Base-by-base conservation (phyloP, 1,284 basidiomycete species). In the Trametes polyzona region DNA sequence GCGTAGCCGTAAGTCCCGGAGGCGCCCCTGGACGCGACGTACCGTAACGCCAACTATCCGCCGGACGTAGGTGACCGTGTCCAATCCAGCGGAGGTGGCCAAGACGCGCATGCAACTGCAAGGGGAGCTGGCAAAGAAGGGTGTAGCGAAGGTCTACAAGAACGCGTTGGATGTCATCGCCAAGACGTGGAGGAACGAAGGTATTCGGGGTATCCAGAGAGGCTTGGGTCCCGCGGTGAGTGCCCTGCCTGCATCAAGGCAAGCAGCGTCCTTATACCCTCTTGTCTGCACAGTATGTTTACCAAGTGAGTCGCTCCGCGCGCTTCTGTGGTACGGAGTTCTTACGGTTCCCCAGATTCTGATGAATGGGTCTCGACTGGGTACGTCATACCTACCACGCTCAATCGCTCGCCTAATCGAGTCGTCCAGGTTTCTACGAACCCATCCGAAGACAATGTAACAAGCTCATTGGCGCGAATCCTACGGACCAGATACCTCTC, bases 101-200 rank as follows among this genome's bases (percentile, higher is more conserved):
- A 98, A 98, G 75, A 98, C 95, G 32, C 88, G 96, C 57, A 76
- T 98, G 52, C 95, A 98, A 71, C 82, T 98, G 21, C 95, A 98
- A 72, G 96, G 95, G 21, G 95, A 98, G 74, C 83, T 98, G 14
- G 84, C 90, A 35, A 92, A 89, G 70, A 80, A 76, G 16, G 87
- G 89, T 12, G 83, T 82, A 8, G 73, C 82, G 61, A 90, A 84
- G 68, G 92, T 98, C 4, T 99, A 98, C 80, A 92, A 86, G 57
- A 93, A 88, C 69, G 92, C 92, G 2, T 65, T 94, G 39, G 96
- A 99, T 71, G 95, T 93, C 17, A 79, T 97, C 56, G 75, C 76
- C 29, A 98, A 98, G 78, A 98, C 96, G 17, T 96, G 89, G 86
- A 82, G 75, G 70, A 86, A 95, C 69, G 96, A 99, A 74, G 96